Evolutionary conservation across 345 rosid species (phyloP), one percentile per base, ranked within the genome.

Genomic region (Reutealis trisperma): DNA sequence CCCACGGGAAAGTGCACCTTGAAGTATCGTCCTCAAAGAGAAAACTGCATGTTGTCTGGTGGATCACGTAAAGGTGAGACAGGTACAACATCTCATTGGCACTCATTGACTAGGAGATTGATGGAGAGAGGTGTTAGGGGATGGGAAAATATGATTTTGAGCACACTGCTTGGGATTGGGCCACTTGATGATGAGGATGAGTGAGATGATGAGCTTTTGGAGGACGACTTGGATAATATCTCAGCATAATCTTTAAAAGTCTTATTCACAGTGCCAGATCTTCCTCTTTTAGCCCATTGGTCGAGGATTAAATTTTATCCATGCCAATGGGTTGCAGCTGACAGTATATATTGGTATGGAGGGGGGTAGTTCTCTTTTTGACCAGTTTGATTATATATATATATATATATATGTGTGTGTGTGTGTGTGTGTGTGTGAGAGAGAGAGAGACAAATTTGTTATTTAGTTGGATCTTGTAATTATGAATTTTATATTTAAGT

Each of bases 1-100:
- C 92, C 87, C 18, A 59, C 85, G 0, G 92, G 88, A 54, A 86
- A 83, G 57, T 87, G 80, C 80, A 63, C 65, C 30, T 73, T 84
- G 61, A 78, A 81, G 73, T 78, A 81, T 72, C 6, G 59, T 65
- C 78, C 80, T 21, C 72, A n/a, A 51, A 41, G 60, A 27, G 78
- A 81, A 72, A 14, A 44, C 71, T 16, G 70, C 75, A 18, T 25
- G 6, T 32, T 10, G 30, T 47, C 72, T 30, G 32, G 47, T 9
- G 18, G 51, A 44, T 69, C 63, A 30, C 32, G 19, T 9, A 37
- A 66, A n/a, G 62, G 60, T 10, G 72, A 64, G 44, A 54, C 21
- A 4, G 41, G 62, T 15, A 45, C 62, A 5, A 45, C 62, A 5
- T 71, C 77, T 66, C 76, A 75, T 22, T 52, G 72, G 71, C 76